Percentiles rank a stretch among this genome's conserved stretches.
Evolutionary conservation across 768 basidiomycete genomes (phyloP).

Genomic region (Lentinus tigrinus): DNA sequence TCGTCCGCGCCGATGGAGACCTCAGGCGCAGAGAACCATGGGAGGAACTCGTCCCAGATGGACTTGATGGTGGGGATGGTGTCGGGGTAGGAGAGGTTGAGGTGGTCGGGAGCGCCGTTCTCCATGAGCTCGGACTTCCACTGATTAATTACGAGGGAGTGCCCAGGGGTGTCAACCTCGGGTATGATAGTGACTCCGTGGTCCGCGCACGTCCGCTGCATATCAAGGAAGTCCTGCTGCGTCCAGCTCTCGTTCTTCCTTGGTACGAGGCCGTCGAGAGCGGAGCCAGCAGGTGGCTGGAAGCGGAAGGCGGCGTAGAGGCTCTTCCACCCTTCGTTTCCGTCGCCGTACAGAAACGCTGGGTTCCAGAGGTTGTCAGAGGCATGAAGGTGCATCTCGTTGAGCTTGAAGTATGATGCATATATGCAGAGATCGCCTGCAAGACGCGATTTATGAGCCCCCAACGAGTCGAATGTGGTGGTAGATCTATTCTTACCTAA

Average conservation of each 20-base stretch:
- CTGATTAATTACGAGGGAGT: slow-evolving; percentile 43
- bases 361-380: slow-evolving; percentile 45
- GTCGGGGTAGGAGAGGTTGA: slow-evolving; percentile 43
- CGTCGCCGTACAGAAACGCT: slow-evolving; percentile 35
- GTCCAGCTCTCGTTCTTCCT: slow-evolving; percentile 43
- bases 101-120: slow-evolving; percentile 35
- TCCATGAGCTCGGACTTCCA: slow-evolving; percentile 46
- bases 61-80: slow-evolving; percentile 43
- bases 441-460: not conserved
- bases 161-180: slow-evolving; percentile 43
- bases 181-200: slow-evolving; percentile 41
- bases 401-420: slow-evolving; percentile 45
- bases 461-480: not conserved
- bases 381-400: slow-evolving; percentile 44
- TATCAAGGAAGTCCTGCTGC: slow-evolving; percentile 27
- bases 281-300: slow-evolving; percentile 34
- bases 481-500: slow-evolving; percentile 18
- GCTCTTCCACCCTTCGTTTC: slow-evolving; percentile 34
- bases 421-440: slow-evolving; percentile 43
- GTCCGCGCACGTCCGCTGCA: slow-evolving; percentile 37
- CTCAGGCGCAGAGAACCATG: slow-evolving; percentile 33
- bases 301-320: slow-evolving; percentile 45
- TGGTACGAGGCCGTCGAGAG: slow-evolving; percentile 35
- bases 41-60: slow-evolving; percentile 43
- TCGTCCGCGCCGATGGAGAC: slow-evolving; percentile 51